A percentile compares a stretch with the other conserved stretches of the same genome.
Conservation (phyloP, 1,284 basidiomycete species). For the Malassezia caprae region DNA sequence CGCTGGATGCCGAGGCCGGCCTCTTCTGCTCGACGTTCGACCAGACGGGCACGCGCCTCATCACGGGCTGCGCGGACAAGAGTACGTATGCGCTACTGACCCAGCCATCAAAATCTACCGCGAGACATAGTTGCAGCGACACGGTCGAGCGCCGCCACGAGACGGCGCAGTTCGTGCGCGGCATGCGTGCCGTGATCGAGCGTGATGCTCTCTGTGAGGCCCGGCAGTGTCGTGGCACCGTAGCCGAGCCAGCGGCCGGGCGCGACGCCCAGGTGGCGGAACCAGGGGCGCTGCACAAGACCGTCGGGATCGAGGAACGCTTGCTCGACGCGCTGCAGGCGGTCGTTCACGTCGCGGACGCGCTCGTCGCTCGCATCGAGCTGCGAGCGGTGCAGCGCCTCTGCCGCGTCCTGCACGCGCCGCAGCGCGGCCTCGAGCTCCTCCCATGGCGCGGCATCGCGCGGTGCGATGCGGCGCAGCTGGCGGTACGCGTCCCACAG, state of each 20-base stretch:
- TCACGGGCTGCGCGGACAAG: slow-evolving; percentile 96
- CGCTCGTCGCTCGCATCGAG: not conserved
- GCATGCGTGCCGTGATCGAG: slow-evolving; percentile 36
- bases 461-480: slow-evolving; percentile 9
- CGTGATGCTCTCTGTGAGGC: slow-evolving; percentile 58
- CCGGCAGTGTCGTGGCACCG: slow-evolving; percentile 75
- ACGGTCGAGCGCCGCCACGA: slow-evolving; percentile 21
- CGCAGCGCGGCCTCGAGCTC: not conserved
- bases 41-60: slow-evolving; percentile 76
- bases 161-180: slow-evolving; percentile 25
- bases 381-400: not conserved
- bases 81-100: slow-evolving; percentile 47
- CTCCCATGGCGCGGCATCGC: not conserved
- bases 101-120: slow-evolving; percentile 21
- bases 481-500: slow-evolving; percentile 25
- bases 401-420: not conserved
- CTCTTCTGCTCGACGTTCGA: slow-evolving; percentile 88
- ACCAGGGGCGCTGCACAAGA: slow-evolving; percentile 63
- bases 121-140: slow-evolving; percentile 12
- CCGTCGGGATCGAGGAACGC: slow-evolving; percentile 71
- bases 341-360: slow-evolving; percentile 57
- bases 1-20: slow-evolving; percentile 87
- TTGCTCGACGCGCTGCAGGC: slow-evolving; percentile 65
- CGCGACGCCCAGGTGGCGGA: slow-evolving; percentile 70
- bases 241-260: slow-evolving; percentile 82